Evolutionary conservation across 176 grass and related monocot species (phyloP), one percentile per base, ranked within the genome.

Genomic region (Oropetium thomaeum): DNA sequence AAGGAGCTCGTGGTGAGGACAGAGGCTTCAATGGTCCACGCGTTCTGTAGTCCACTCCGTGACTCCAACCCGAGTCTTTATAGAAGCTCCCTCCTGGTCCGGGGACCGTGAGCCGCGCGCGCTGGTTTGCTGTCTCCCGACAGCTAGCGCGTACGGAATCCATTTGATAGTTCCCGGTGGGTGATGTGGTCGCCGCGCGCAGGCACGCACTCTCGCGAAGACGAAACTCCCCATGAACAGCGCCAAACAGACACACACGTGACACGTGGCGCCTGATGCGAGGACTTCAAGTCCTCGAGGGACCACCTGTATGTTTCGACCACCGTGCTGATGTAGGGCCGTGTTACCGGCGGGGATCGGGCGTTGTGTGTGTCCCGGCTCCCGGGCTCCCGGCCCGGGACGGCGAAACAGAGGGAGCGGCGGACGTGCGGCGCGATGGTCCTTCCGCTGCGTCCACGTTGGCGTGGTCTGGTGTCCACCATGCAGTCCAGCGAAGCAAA

Each of bases 81-180:
- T 83, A 83, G 48, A 22, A 26, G 65, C 29, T n/a, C 53, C 30
- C 54, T 42, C 25, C 71, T 9, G 71, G 41, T 10, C n/a, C n/a
- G n/a, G n/a, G n/a, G n/a, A n/a, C n/a, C n/a, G n/a, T 37, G 35
- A 37, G 35, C 35, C 35, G 35, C 41, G 51, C 0, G 65, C 34
- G 14, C 45, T 19, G 16, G 70, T 2, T 70, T 61, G 42, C 58
- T 32, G 40, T n/a, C n/a, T n/a, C n/a, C n/a, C 23, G 69, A 42
- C 60, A 75, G 84, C 55, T 12, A 19, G 35, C 53, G 87, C 53
- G 87, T 74, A 74, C 70, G 70, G 70, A 58, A n/a, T n/a, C n/a
- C n/a, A n/a, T n/a, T n/a, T n/a, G n/a, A n/a, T n/a, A n/a, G n/a
- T n/a, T n/a, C n/a, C n/a, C n/a, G n/a, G n/a, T n/a, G n/a, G n/a